Percentiles rank a stretch among this genome's conserved stretches.
phyloP scores from a whole-genome alignment of 1,284 basidiomycete genomes.

The Trichosporon asahii region DNA sequence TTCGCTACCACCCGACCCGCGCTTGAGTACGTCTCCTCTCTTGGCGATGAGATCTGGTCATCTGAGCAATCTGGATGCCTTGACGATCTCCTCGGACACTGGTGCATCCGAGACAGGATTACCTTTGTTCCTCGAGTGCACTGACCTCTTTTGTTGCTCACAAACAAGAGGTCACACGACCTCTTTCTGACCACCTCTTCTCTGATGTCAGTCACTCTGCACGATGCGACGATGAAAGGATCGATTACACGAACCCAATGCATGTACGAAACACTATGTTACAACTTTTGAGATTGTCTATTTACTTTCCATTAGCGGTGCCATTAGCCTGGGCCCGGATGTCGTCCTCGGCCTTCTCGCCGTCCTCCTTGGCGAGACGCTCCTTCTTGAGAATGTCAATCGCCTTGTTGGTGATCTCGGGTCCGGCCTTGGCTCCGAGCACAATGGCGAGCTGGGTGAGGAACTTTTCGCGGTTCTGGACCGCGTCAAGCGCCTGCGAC shows the following conservation, averaged over 20 bases:
- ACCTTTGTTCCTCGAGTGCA: no score
- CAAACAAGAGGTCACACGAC: no score
- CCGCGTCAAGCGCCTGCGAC: conserved; percentile 19
- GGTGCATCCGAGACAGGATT: no score
- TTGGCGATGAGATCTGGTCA: no score
- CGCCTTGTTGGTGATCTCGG: conserved; percentile 9
- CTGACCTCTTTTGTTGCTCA: no score
- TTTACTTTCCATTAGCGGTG: neutral
- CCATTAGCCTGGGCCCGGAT: neutral
- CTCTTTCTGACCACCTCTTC: no score
- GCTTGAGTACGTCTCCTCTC: no score
- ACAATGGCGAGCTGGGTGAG: conserved; percentile 22
- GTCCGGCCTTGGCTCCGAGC: conserved; percentile 20
- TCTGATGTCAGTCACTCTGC: no score
- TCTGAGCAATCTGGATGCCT: no score
- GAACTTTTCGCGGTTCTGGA: conserved; percentile 14
- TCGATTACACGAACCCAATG: neutral
- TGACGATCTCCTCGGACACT: no score
- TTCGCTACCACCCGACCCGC: neutral
- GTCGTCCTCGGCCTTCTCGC: neutral
- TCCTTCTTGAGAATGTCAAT: conserved; percentile 11
- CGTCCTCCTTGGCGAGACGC: neutral
- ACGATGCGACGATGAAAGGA: no score
- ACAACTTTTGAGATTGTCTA: neutral
- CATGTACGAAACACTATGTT: neutral